A percentile compares a stretch with the other conserved stretches of the same genome.
Evolutionary conservation across 305 asterid species (phyloP).

Genomic region (Andrographis paniculata): DNA sequence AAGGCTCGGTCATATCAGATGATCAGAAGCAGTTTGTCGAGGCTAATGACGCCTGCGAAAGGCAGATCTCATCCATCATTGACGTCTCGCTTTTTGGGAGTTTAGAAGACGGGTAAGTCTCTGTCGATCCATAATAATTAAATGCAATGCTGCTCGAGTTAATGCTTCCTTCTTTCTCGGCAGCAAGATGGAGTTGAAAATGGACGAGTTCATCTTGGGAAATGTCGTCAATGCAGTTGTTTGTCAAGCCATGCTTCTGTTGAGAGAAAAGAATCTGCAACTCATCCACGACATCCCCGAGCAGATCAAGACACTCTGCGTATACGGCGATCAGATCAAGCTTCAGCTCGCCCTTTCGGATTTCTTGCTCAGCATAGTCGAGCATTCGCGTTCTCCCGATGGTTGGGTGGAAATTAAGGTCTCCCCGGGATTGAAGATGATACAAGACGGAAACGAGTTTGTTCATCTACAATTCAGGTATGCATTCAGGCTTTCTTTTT

Average conservation of each 20-base stretch:
- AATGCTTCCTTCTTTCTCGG: not conserved
- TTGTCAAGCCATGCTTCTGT: not conserved
- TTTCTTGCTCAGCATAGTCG: constrained; percentile 57
- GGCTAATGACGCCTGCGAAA: constrained; percentile 58
- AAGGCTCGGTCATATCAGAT: constrained; percentile 32
- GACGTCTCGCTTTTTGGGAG: constrained; percentile 27
- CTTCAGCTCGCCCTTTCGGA: constrained; percentile 72
- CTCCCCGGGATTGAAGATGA: constrained; percentile 42
- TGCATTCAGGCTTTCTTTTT: not conserved
- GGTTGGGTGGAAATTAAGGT: constrained; percentile 85
- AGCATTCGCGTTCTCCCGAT: constrained; percentile 52
- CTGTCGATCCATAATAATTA: constrained; percentile 3
- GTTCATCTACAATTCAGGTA: constrained; percentile 36
- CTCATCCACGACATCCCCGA: constrained; percentile 8
- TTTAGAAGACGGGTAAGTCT: constrained; percentile 40
- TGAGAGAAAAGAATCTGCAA: constrained; percentile 1
- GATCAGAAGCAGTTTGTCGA: constrained; percentile 49
- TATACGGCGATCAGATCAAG: constrained; percentile 61
- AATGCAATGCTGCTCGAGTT: not conserved
- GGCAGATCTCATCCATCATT: constrained; percentile 49
- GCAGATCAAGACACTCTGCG: not conserved
- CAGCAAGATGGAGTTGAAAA: not conserved
- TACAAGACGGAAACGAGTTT: not conserved
- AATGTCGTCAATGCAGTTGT: not conserved
- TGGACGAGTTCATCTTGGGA: not conserved